Base-by-base conservation (phyloP, 305 asterid genomes). In the Coffea humblotiana region DNA sequence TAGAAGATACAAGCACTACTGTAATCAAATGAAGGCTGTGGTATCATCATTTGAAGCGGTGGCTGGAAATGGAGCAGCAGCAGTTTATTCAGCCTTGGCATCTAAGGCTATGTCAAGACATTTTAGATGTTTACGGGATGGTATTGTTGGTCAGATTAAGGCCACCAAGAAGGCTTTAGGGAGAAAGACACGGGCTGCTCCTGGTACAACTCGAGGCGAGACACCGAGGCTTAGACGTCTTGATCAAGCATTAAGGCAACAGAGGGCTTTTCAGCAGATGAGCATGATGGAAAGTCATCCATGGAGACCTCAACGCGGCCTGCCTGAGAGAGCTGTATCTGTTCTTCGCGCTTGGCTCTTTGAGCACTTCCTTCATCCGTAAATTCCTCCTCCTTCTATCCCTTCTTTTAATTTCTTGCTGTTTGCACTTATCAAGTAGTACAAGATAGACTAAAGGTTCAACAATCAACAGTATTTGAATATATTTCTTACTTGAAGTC, bases 291-390 rank as follows among this genome's bases (percentile, higher is more conserved):
- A 94, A 72, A 84, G 68, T 71, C 96, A 92, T 80, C 98, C 99
- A 21, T 95, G 99, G 99, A 79, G 98, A 77, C 98, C 99, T 0
- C 98, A 94, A 69, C 90, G 98, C 0, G 99, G 98, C 43, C 77
- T 95, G 2, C 99, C 99, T 2, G 98, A 95, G 56, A 77, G 97
- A 83, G 90, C 99, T 2, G 99, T 95, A 6, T 92, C 98, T 40
- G 92, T 92, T 12, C 98, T 94, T 56, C 89, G 99, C 0, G 98
- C 97, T 3, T 96, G 99, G 99, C 97, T 96, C 51, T 96, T 96
- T 83, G 97, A 96, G 70, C 99, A 96, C 90, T 96, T 95, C 77
- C 94, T 96, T 27, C 97, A 95, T 83, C 99, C 99, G 99, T 95
- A 90, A 86, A n/a, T 76, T 66, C 1, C 75, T 78, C 52, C 52